Conservation (phyloP, 352 stramenopile genomes). For the Phytophthora megakarya region DNA sequence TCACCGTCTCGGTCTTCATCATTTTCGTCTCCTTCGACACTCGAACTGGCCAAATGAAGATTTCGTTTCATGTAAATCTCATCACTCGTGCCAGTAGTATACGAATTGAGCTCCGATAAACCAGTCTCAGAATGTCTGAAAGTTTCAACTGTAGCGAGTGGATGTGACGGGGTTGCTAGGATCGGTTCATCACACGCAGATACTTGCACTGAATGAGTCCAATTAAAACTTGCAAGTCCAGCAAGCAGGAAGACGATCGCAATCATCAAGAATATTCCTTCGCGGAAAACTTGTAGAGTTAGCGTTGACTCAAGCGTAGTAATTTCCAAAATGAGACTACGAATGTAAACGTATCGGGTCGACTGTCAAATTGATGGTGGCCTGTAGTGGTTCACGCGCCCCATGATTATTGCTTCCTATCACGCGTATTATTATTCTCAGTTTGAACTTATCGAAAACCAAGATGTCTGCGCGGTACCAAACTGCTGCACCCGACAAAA, state of each 20-base stretch:
- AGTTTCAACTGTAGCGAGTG: background rate
- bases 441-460: background rate
- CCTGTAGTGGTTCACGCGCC: background rate
- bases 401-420: background rate
- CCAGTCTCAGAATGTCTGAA: background rate
- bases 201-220: background rate
- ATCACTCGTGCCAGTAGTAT: background rate
- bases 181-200: background rate
- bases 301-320: background rate
- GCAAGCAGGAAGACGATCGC: background rate
- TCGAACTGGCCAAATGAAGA: background rate
- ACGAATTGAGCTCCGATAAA: background rate
- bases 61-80: background rate
- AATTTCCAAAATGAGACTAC: background rate
- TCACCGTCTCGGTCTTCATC: background rate
- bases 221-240: background rate
- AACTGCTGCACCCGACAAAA: background rate
- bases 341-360: too few species aligned
- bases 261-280: background rate
- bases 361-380: too few species aligned
- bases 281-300: background rate
- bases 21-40: background rate
- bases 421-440: background rate
- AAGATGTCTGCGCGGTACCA: background rate
- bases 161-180: background rate